These are phyloP conservation scores for Anthracocystis walkeri DNA, from an alignment of 1,284 basidiomycete species.

Conservation along the genomic window DNA sequence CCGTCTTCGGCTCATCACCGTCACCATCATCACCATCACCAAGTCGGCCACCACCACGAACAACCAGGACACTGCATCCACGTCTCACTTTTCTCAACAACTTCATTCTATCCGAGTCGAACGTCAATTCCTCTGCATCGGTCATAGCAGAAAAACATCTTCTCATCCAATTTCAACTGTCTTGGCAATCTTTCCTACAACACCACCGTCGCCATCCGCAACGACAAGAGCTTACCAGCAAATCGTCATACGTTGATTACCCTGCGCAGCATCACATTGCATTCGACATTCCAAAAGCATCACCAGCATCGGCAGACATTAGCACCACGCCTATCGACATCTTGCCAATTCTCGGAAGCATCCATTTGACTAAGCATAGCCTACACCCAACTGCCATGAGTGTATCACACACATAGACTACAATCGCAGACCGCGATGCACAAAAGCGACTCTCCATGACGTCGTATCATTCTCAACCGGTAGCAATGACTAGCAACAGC, in stretches of 20 bases:
- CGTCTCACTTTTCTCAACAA: not conserved
- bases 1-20: not conserved
- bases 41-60: not conserved
- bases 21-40: not conserved
- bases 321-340: not conserved
- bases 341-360: not conserved
- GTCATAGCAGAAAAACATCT: not conserved
- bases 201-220: not conserved
- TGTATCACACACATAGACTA: conserved; percentile 21
- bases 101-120: not conserved
- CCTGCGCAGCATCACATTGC: not conserved
- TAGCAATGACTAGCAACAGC: not conserved
- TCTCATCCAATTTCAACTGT: not conserved
- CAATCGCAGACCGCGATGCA: conserved; percentile 25
- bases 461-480: not conserved
- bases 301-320: not conserved
- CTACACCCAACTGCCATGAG: conserved; percentile 15
- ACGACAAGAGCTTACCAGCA: not conserved
- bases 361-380: no score
- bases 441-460: conserved; percentile 1
- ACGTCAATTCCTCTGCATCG: not conserved
- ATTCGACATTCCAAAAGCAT: conserved; percentile 14
- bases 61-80: not conserved
- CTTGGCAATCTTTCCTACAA: not conserved
- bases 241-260: not conserved